Evolutionary conservation across 1,284 basidiomycete species (phyloP).

Genomic region (Mycena citricolor): DNA sequence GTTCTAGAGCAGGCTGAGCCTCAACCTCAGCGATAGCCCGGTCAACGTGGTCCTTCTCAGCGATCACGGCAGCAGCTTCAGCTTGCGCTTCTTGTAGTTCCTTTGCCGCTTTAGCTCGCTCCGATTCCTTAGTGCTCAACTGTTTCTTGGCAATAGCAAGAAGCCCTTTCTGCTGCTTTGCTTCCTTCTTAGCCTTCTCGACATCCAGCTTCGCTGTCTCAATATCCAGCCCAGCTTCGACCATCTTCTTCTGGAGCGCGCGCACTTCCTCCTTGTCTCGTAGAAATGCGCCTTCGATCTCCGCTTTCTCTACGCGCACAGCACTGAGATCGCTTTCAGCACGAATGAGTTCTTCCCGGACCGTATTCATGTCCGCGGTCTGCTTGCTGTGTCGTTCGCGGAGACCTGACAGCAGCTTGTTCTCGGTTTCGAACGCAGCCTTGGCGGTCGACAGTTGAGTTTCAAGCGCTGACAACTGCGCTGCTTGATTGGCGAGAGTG

Average conservation of each 20-base stretch:
- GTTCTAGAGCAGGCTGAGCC: slow-evolving; percentile 22
- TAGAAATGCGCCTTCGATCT: slow-evolving; percentile 86
- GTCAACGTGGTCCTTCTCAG: slow-evolving; percentile 61
- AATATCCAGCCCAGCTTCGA: slow-evolving; percentile 78
- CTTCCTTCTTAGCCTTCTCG: slow-evolving; percentile 92
- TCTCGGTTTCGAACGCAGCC: slow-evolving; percentile 85
- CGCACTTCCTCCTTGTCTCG: slow-evolving; percentile 95
- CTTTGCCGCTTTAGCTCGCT: slow-evolving; percentile 68
- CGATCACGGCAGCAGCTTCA: slow-evolving; percentile 52
- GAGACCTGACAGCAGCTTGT: slow-evolving; percentile 70
- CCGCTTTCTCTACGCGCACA: slow-evolving; percentile 86
- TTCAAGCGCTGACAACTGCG: slow-evolving; percentile 70
- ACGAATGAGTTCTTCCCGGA: slow-evolving; percentile 81
- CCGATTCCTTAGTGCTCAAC: slow-evolving; percentile 80
- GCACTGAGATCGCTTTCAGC: slow-evolving; percentile 93
- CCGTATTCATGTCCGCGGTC: slow-evolving; percentile 71
- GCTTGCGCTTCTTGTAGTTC: slow-evolving; percentile 68
- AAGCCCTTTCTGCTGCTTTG: slow-evolving; percentile 93
- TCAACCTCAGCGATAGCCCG: slow-evolving; percentile 43
- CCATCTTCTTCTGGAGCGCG: slow-evolving; percentile 81
- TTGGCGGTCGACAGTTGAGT: slow-evolving; percentile 76
- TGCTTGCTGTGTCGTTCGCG: slow-evolving; percentile 76
- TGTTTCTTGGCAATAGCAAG: slow-evolving; percentile 96
- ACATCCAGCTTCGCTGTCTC: slow-evolving; percentile 71
- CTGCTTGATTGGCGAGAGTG: slow-evolving; percentile 59